Conservation (phyloP, 768 basidiomycete species). For the Auricularia auricula-judae region DNA sequence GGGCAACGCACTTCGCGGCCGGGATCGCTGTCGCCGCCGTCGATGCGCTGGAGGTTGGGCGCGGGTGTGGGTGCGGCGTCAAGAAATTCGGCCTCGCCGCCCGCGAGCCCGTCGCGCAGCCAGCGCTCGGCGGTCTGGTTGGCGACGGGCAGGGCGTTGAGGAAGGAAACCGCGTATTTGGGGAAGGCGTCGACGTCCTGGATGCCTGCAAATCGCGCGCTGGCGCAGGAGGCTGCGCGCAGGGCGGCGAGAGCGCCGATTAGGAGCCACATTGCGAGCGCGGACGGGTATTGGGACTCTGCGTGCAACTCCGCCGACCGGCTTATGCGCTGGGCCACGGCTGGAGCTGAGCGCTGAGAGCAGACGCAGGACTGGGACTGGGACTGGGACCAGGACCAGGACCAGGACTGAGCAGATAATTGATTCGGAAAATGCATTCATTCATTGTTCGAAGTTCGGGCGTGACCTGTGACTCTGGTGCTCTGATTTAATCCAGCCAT, state of each 20-base stretch:
- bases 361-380: too few species aligned
- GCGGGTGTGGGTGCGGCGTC: constrained; percentile 35
- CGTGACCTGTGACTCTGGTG: not conserved
- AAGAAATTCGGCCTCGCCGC: constrained; percentile 70
- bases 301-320: constrained; percentile 1
- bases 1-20: not conserved
- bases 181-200: constrained; percentile 72
- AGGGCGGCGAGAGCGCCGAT: constrained; percentile 10
- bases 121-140: constrained; percentile 66
- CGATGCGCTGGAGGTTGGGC: constrained; percentile 47
- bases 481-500: not conserved
- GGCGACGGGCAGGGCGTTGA: constrained; percentile 64
- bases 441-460: not conserved
- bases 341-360: too few species aligned
- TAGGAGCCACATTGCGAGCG: not conserved
- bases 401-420: too few species aligned
- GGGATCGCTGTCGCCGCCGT: constrained; percentile 33
- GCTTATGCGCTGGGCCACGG: not conserved
- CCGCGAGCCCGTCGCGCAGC: constrained; percentile 59
- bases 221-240: not conserved
- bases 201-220: constrained; percentile 42
- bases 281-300: not conserved
- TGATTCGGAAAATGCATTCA: too few species aligned
- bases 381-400: too few species aligned
- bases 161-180: constrained; percentile 68